phyloP scores from a whole-genome alignment of 768 basidiomycete genomes.

The Amanita exitialis region DNA sequence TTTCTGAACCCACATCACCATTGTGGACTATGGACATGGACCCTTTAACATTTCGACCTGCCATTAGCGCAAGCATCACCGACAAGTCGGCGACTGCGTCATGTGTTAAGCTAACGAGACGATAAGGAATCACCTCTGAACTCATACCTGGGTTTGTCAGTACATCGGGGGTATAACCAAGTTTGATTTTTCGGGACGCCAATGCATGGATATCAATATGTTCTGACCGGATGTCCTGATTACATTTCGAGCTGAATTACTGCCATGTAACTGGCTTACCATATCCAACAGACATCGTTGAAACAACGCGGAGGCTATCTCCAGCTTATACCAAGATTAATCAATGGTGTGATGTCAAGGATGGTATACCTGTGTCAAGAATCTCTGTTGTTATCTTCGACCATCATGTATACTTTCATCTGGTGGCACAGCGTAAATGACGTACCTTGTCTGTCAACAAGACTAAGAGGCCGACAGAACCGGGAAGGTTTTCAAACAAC shows the following conservation, averaged over 20 bases:
- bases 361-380: slow-evolving; percentile 39
- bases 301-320: slow-evolving; percentile 65
- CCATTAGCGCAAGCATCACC: slow-evolving; percentile 92
- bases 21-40: slow-evolving; percentile 54
- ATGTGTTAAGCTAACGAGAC: neutral
- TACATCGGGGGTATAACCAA: slow-evolving; percentile 93
- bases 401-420: neutral
- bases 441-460: slow-evolving; percentile 66
- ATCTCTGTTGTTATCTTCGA: slow-evolving; percentile 65
- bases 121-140: neutral
- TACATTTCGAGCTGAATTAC: neutral
- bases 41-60: slow-evolving; percentile 68
- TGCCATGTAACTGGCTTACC: slow-evolving; percentile 27
- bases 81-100: slow-evolving; percentile 76
- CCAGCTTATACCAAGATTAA: slow-evolving; percentile 42
- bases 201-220: slow-evolving; percentile 64
- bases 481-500: slow-evolving; percentile 65
- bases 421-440: neutral
- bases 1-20: slow-evolving; percentile 42
- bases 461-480: slow-evolving; percentile 51
- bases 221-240: slow-evolving; percentile 34
- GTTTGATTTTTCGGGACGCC: slow-evolving; percentile 47
- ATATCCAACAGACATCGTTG: slow-evolving; percentile 89
- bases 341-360: neutral
- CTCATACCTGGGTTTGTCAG: slow-evolving; percentile 77